Percentiles rank a stretch among this genome's conserved stretches.
Conservation (phyloP, 768 basidiomycete species). For the Agaricus subrufescens region DNA sequence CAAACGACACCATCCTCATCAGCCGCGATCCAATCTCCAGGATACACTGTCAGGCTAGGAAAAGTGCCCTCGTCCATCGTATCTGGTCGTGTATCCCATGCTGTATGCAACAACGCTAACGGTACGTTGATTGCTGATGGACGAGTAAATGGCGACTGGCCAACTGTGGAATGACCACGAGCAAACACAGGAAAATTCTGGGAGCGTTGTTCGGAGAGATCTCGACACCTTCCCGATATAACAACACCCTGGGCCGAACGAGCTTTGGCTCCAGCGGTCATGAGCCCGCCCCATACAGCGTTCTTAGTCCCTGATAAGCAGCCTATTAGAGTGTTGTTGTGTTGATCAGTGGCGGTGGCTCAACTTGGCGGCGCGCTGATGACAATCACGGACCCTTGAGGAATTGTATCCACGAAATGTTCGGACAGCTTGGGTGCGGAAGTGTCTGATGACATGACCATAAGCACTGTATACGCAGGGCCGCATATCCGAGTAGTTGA, state of each 20-base stretch:
- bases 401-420: constrained; percentile 82
- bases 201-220: constrained; percentile 70
- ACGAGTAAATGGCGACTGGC: constrained; percentile 80
- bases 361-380: constrained; percentile 71
- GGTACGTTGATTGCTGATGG: constrained; percentile 73
- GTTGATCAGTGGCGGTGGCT: constrained; percentile 11
- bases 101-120: constrained; percentile 33
- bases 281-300: constrained; percentile 90
- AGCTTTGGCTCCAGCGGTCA: constrained; percentile 80
- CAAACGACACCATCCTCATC: constrained; percentile 90
- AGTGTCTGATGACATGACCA: constrained; percentile 59
- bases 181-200: constrained; percentile 79
- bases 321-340: neutral
- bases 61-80: constrained; percentile 28
- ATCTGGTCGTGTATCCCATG: neutral
- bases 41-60: constrained; percentile 52
- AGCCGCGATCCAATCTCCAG: constrained; percentile 82
- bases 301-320: constrained; percentile 53
- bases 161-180: constrained; percentile 76
- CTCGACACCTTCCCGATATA: constrained; percentile 82
- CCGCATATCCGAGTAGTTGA: constrained; percentile 47
- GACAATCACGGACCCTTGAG: constrained; percentile 62
- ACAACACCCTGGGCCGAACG: constrained; percentile 70
- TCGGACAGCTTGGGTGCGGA: constrained; percentile 56
- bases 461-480: constrained; percentile 84